Base-by-base conservation (phyloP, 202 grass and related monocot species). In the Zoysia matrella region DNA sequence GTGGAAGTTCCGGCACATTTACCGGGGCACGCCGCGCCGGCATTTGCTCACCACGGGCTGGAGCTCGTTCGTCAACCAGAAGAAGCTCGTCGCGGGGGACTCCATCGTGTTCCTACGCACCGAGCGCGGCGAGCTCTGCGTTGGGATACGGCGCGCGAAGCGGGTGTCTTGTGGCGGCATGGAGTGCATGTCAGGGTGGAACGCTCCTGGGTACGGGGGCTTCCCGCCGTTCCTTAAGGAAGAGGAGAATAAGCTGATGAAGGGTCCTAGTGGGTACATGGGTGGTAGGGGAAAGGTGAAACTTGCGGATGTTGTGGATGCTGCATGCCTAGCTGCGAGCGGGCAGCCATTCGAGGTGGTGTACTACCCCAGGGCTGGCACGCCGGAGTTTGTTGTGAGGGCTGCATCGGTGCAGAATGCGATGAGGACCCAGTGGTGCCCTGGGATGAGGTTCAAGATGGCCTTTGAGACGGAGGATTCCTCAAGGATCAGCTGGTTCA, bases 401-500 rank as follows among this genome's bases (percentile, higher is more conserved):
- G 89, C 84, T 6, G 67, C 73, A 0, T 71, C 82, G 0, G 80
- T 94, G 54, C 73, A 84, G 77, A 80, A 80, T 40, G 92, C 89
- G 3, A 89, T 83, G 89, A 87, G 89, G 86, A 86, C 90, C 67
- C 89, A 86, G 16, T 94, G 92, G 92, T 94, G 87, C 78, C 87
- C 84, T 0, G 89, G 92, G 54, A 92, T 94, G 92, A 85, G 92
- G 74, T 94, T 92, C 86, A 94, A 92, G 82, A 94, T 92, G 92
- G 89, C 92, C 0, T 94, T 94, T 56, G 92, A 94, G 77, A 94
- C 92, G 2, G 92, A 94, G 82, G 92, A 94, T 65, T 94, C 84
- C 1, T 94, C 92, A 13, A 94, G 89, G 76, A 92, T 94, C 39
- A 94, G 92, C 76, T 94, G 92, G 92, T 94, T 94, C 79, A 94